Evolutionary conservation across 495 filamentous ascomycete genomes (phyloP).

Genomic region (Penicillium bialowiezense): DNA sequence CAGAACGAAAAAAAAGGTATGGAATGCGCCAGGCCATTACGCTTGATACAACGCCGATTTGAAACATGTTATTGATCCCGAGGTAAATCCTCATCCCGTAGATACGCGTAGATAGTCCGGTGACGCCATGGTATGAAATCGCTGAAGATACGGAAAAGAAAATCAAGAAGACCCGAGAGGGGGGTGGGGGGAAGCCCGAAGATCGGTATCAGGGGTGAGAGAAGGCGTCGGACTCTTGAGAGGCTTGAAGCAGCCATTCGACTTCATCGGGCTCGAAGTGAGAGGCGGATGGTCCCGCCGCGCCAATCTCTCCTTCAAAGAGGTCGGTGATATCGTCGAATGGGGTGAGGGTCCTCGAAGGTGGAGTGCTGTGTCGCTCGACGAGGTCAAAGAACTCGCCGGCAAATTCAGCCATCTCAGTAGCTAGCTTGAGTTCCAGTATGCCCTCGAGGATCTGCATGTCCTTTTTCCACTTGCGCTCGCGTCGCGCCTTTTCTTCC

Average conservation of each 20-base stretch:
- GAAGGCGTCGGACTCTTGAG: neutral
- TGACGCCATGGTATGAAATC: slow-evolving; percentile 27
- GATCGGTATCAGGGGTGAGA: neutral
- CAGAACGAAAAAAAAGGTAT: neutral
- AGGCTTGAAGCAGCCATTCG: slow-evolving; percentile 3
- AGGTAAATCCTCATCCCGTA: slow-evolving; percentile 11
- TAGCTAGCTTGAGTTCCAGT: slow-evolving; percentile 42
- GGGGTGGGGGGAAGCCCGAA: neutral
- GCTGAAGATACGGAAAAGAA: slow-evolving; percentile 14
- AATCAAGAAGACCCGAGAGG: neutral
- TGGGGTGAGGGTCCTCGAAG: slow-evolving; percentile 2
- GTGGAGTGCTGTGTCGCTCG: slow-evolving; percentile 9
- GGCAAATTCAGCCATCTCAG: slow-evolving; percentile 44
- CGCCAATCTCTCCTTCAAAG: slow-evolving; percentile 2
- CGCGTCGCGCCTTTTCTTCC: slow-evolving; percentile 39
- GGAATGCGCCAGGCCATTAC: slow-evolving; percentile 5
- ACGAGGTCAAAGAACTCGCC: slow-evolving; percentile 42
- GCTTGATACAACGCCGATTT: slow-evolving; percentile 13
- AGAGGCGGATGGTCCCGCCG: slow-evolving; percentile 2
- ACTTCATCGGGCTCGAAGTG: slow-evolving; percentile 4
- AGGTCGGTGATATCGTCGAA: slow-evolving; percentile 4
- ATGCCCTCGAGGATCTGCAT: slow-evolving; percentile 42
- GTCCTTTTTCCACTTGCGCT: slow-evolving; percentile 46
- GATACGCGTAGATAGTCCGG: slow-evolving; percentile 7
- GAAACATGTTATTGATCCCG: slow-evolving; percentile 10